Evolutionary conservation across 345 rosid species (phyloP), one percentile per base, ranked within the genome.

Genomic region (Lepidium aucheri): DNA sequence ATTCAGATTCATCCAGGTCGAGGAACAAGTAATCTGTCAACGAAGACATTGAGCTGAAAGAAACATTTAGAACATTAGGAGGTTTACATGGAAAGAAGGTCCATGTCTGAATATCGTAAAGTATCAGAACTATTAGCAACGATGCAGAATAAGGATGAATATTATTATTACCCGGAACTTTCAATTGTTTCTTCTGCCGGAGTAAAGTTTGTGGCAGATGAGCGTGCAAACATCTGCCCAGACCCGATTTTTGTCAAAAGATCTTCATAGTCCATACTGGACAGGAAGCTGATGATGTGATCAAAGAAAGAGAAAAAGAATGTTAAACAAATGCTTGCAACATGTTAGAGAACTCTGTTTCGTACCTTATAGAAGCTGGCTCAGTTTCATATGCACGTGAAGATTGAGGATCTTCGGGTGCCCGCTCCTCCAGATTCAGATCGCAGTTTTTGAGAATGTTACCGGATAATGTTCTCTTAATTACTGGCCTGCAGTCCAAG

Each of bases 401-500:
- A 60, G 64, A 57, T 63, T 60, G 68, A 60, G 63, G 44, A 50
- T 33, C n/a, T 45, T 54, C 68, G 4, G 17, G 33, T 16, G 1
- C 57, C 32, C 15, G 42, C 62, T 74, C 77, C 73, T 54, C 77
- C 58, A 61, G 36, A 53, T 60, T 54, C 58, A 74, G 33, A 14
- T 67, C 77, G 30, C n/a, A 38, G 1, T 46, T 63, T 44, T 18
- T 11, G 14, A 74, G 56, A 20, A 67, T 57, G 58, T 67, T 74
- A 46, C 68, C 73, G 1, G 77, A 74, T 4, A 67, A 45, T 15
- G 77, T 67, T 67, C 77, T 74, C 44, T 53, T 52, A 36, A 73
- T 36, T 22, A 36, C 32, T 39, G 77, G 77, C 69, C 77, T 74
- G 68, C 58, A 39, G 22, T 20, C 22, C 22, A 20, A 20, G 22